Evolutionary conservation across 1,284 basidiomycete species (phyloP).

Genomic region (Sphagnurus paluster): DNA sequence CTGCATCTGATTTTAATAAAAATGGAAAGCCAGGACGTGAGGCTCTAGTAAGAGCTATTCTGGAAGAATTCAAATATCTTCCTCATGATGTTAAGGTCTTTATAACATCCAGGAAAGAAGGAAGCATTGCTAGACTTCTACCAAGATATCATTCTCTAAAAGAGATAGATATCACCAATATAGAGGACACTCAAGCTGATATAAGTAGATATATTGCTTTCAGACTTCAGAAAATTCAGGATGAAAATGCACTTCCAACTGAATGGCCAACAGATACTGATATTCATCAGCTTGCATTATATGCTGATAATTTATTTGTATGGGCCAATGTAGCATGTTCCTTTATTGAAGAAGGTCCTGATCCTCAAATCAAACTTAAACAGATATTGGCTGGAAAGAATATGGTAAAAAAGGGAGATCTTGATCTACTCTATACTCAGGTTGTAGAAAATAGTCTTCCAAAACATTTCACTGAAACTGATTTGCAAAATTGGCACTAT

Average conservation of each 20-base stretch:
- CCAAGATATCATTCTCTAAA: background rate
- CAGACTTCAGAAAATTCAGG: background rate
- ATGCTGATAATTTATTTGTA: background rate
- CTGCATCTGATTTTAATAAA: background rate
- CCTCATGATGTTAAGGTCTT: background rate
- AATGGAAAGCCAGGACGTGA: background rate
- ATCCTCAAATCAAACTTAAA: background rate
- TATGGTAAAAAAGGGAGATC: background rate
- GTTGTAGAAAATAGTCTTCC: background rate
- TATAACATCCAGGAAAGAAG: background rate
- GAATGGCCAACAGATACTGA: background rate
- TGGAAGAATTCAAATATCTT: background rate
- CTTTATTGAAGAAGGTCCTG: background rate
- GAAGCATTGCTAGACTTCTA: background rate
- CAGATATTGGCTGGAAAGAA: background rate
- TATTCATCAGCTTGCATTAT: background rate
- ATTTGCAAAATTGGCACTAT: background rate
- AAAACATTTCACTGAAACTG: too few relatives aligned
- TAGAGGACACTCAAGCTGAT: background rate
- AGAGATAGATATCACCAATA: background rate
- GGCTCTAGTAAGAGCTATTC: background rate
- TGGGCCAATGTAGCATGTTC: background rate
- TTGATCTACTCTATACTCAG: background rate
- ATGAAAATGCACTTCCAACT: background rate
- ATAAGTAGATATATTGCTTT: too few relatives aligned